Conservation (phyloP, 306 rosid genomes). For the Argentina anserina region DNA sequence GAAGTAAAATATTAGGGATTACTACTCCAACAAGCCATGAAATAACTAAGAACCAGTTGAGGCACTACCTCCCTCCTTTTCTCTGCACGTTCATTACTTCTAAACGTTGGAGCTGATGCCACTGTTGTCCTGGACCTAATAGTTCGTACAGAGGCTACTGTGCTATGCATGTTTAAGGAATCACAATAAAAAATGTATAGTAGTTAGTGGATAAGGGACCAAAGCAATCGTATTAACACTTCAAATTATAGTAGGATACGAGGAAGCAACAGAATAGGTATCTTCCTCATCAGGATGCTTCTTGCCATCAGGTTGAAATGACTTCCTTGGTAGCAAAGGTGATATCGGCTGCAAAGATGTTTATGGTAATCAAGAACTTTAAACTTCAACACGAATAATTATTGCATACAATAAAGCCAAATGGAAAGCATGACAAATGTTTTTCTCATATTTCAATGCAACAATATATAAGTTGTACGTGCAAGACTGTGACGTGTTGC, state of each 20-base stretch:
- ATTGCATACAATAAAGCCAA: not conserved
- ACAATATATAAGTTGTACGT: not conserved
- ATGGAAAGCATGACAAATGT: not conserved
- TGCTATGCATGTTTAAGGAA: slow-evolving; percentile 50
- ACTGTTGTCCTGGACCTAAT: slow-evolving; percentile 48
- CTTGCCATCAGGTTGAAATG: slow-evolving; percentile 74
- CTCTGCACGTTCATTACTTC: slow-evolving; percentile 80
- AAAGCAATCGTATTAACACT: slow-evolving; percentile 1
- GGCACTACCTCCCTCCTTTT: slow-evolving; percentile 80
- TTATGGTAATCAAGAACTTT: not conserved
- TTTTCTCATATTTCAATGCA: not conserved
- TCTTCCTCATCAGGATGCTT: slow-evolving; percentile 92
- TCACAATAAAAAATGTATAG: slow-evolving; percentile 22
- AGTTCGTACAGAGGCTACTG: slow-evolving; percentile 45
- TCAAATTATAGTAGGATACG: slow-evolving; percentile 59
- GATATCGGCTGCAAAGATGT: slow-evolving; percentile 58
- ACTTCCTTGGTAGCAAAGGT: slow-evolving; percentile 52
- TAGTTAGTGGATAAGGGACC: slow-evolving; percentile 2
- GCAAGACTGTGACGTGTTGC: not conserved
- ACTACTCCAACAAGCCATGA: slow-evolving; percentile 4
- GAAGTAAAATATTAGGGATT: not conserved
- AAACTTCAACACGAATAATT: not conserved
- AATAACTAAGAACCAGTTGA: slow-evolving; percentile 22
- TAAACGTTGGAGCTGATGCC: slow-evolving; percentile 78
- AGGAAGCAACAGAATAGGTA: slow-evolving; percentile 72